These are phyloP conservation scores for Paecilomyces variotii DNA, from an alignment of 2,329 filamentous ascomycete genomes.

Conservation along the genomic window DNA sequence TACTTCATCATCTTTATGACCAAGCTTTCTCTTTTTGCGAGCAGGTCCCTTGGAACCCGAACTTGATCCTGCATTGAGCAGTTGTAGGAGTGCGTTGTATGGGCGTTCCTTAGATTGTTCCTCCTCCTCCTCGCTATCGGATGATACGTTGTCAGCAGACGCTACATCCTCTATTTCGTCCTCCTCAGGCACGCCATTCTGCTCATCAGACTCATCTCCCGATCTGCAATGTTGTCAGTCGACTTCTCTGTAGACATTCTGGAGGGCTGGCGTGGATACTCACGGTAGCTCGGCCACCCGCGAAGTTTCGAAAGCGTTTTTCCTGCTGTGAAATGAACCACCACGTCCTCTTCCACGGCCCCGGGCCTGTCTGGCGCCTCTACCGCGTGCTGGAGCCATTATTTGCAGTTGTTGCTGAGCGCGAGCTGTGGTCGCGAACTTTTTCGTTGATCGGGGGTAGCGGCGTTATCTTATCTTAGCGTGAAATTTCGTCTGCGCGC, in stretches of 20 bases:
- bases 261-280: conserved; percentile 9
- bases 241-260: conserved; percentile 4
- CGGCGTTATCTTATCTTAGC: conserved; percentile 41
- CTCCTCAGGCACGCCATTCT: conserved; percentile 29
- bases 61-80: conserved; percentile 38
- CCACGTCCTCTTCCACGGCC: conserved; percentile 25
- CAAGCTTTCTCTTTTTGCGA: conserved; percentile 47
- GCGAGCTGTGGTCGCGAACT: conserved; percentile 2
- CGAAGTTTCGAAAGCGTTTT: conserved; percentile 27
- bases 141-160: conserved; percentile 25
- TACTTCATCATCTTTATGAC: conserved; percentile 22
- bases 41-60: conserved; percentile 34
- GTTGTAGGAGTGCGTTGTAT: conserved; percentile 51
- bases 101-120: conserved; percentile 34
- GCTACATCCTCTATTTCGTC: conserved; percentile 30
- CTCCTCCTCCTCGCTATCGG: conserved; percentile 39
- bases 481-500: conserved; percentile 33
- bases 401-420: conserved; percentile 3
- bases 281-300: conserved; percentile 32
- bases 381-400: conserved; percentile 23
- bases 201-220: conserved; percentile 19
- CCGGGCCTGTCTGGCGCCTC: conserved; percentile 16
- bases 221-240: conserved; percentile 15
- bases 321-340: conserved; percentile 14
- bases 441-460: conserved; percentile 6